These are phyloP conservation scores for Diphasiastrum complanatum DNA, from an alignment of 83 land plant genomes.

Conservation along the genomic window DNA sequence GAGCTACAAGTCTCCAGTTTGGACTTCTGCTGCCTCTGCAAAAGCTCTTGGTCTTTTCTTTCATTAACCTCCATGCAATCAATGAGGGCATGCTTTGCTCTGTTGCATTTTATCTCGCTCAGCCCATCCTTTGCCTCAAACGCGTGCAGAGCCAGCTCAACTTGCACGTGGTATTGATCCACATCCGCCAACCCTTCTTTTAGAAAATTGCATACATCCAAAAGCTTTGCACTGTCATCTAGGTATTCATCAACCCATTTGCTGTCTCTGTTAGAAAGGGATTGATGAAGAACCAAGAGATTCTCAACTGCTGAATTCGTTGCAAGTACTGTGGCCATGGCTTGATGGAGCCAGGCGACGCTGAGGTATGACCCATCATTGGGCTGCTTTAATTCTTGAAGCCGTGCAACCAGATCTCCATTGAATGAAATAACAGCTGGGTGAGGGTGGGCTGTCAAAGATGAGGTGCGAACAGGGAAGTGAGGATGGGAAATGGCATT, in stretches of 20 bases:
- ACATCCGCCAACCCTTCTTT: slow-evolving; percentile 52
- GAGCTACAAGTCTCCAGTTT: slow-evolving; percentile 42
- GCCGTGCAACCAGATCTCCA: too few relatives aligned
- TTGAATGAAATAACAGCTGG: too few relatives aligned
- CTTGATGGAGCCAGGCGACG: slow-evolving; percentile 54
- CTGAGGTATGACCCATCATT: too few relatives aligned
- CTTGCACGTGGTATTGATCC: slow-evolving; percentile 45
- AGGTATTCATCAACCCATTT: slow-evolving; percentile 69
- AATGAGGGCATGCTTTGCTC: slow-evolving; percentile 40
- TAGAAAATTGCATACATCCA: slow-evolving; percentile 61
- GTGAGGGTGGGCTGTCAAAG: too few relatives aligned
- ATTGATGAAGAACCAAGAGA: slow-evolving; percentile 51
- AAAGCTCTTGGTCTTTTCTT: slow-evolving; percentile 1
- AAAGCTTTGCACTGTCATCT: slow-evolving; percentile 57
- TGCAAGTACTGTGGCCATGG: slow-evolving; percentile 41
- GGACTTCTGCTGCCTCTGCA: slow-evolving; percentile 27
- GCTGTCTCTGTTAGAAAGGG: slow-evolving; percentile 62
- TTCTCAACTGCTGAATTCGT: slow-evolving; percentile 42
- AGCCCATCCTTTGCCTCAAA: slow-evolving; percentile 18
- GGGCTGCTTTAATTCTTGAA: too few relatives aligned
- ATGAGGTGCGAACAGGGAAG: too few relatives aligned
- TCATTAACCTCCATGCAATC: slow-evolving; percentile 45
- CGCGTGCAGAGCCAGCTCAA: slow-evolving; percentile 44
- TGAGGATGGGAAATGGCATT: too few relatives aligned
- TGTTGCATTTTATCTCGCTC: slow-evolving; percentile 13